Evolutionary conservation across 208 protist genomes (phyloP).

Genomic region (Perkinsela sp.): DNA sequence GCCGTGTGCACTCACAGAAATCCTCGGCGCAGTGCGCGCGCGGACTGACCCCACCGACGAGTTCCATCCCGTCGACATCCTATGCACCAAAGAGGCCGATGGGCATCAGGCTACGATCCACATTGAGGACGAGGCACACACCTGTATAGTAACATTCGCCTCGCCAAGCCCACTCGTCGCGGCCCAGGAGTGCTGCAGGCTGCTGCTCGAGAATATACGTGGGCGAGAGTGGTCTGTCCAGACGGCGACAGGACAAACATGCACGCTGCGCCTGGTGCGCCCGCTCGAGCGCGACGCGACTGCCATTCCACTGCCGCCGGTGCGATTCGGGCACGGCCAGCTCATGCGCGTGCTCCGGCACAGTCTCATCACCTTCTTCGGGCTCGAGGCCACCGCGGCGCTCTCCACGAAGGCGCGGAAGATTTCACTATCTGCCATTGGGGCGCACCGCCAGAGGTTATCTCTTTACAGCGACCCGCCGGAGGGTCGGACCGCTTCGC

Average conservation of each 20-base stretch:
- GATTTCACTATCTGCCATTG: too few relatives aligned
- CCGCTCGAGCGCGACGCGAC: neutral
- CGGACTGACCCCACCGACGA: neutral
- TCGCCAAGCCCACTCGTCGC: neutral
- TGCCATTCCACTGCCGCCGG: neutral
- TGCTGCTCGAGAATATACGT: neutral
- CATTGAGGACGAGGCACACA: neutral
- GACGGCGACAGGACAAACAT: too few relatives aligned
- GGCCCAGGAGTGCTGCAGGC: neutral
- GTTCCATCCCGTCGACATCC: neutral
- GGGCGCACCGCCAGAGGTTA: too few relatives aligned
- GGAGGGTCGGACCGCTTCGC: too few relatives aligned
- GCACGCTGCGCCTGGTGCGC: neutral
- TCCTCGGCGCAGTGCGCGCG: neutral
- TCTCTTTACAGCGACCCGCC: too few relatives aligned
- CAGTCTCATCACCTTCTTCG: neutral
- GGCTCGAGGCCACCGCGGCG: neutral
- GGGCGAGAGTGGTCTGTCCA: neutral
- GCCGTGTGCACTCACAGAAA: neutral
- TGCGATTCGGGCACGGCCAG: neutral
- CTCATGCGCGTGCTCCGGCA: neutral
- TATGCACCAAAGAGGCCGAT: neutral
- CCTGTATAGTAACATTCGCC: neutral
- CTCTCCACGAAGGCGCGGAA: too few relatives aligned
- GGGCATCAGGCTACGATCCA: neutral